Percentiles rank a stretch among this genome's conserved stretches.
Evolutionary conservation across 148 eudicot genomes (phyloP).

Genomic region (Polygonum maritimum): DNA sequence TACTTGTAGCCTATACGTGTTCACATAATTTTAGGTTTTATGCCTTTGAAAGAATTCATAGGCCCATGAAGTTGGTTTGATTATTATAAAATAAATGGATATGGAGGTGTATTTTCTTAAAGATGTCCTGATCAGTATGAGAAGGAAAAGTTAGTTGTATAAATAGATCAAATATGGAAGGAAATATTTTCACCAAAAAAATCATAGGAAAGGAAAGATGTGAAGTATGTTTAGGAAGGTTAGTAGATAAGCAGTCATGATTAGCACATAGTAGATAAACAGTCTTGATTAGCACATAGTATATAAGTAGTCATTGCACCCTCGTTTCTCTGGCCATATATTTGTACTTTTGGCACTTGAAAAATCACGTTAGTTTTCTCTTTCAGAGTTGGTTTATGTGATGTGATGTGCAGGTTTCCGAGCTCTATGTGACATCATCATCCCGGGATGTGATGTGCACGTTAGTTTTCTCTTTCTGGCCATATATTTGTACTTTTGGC

Average conservation of each 20-base stretch:
- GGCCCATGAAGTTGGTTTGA: neutral
- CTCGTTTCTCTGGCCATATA: neutral
- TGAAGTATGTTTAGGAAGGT: neutral
- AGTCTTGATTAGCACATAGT: neutral
- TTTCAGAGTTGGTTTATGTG: constrained; percentile 13
- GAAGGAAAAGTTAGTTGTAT: neutral
- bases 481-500: too few species aligned
- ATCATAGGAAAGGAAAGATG: neutral
- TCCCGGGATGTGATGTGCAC: constrained; percentile 98
- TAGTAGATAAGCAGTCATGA: too few species aligned
- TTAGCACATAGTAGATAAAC: too few species aligned
- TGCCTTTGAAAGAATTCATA: neutral
- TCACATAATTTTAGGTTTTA: neutral
- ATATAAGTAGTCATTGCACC: neutral
- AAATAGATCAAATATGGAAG: too few species aligned
- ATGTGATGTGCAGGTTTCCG: constrained; percentile 45
- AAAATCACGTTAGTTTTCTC: neutral
- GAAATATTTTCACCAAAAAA: neutral
- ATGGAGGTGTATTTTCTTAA: neutral
- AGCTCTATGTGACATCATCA: constrained; percentile 77
- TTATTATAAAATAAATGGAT: neutral
- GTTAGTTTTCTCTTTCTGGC: too few species aligned
- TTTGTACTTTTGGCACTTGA: neutral
- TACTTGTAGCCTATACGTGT: neutral
- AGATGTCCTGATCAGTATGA: neutral